A percentile compares a stretch with the other conserved stretches of the same genome.
Evolutionary conservation across 2,329 filamentous ascomycete species (phyloP).

Genomic region (Fusarium sacchari): DNA sequence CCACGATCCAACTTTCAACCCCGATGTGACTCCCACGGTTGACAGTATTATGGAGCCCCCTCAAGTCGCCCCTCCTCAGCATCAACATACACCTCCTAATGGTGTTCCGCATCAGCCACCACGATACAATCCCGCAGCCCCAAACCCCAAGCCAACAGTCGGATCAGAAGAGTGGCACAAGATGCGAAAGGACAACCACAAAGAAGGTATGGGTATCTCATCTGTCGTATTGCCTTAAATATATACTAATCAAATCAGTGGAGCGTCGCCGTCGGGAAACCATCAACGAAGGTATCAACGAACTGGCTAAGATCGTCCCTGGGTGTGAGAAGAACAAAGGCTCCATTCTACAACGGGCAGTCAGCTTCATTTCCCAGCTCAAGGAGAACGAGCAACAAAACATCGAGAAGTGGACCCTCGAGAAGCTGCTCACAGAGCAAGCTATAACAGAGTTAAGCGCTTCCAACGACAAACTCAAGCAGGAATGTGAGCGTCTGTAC

Average conservation of each 20-base stretch:
- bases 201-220: conserved; percentile 79
- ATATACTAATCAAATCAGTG: conserved; percentile 64
- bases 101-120: conserved; percentile 49
- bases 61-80: conserved; percentile 36
- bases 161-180: conserved; percentile 99
- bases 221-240: background rate
- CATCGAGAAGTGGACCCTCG: conserved; percentile 91
- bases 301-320: conserved; percentile 96
- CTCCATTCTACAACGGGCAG: conserved; percentile 91
- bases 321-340: conserved; percentile 99
- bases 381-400: conserved; percentile 95
- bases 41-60: conserved; percentile 47
- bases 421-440: conserved; percentile 90
- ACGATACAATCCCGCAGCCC: conserved; percentile 51
- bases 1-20: conserved; percentile 48
- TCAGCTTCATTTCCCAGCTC: conserved; percentile 92
- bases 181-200: conserved; percentile 96
- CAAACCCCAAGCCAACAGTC: conserved; percentile 81
- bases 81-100: conserved; percentile 52
- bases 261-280: conserved; percentile 96
- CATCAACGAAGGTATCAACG: conserved; percentile 99
- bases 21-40: conserved; percentile 46
- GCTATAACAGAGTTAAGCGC: conserved; percentile 88
- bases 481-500: conserved; percentile 81
- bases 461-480: conserved; percentile 87